These are phyloP conservation scores for Hymenotorrendiella dingleyae DNA, from an alignment of 2,329 filamentous ascomycete species.

Conservation along the genomic window DNA sequence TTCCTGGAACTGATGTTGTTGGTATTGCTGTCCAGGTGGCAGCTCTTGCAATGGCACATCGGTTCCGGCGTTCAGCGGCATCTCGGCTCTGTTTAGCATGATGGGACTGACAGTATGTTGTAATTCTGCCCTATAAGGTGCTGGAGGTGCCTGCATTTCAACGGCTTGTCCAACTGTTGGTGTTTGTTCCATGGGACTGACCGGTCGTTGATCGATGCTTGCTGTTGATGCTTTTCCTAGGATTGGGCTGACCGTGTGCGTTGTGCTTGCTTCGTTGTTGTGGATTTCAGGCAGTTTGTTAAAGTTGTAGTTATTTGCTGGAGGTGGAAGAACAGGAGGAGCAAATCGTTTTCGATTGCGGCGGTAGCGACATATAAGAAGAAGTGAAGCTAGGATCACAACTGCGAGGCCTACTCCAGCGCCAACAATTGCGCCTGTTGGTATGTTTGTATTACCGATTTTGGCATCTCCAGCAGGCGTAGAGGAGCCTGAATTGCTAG, in stretches of 20 bases:
- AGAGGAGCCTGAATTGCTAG: not conserved
- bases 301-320: not conserved
- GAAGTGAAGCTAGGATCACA: constrained; percentile 6
- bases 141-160: constrained; percentile 2
- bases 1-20: too few relatives aligned
- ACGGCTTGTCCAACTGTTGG: not conserved
- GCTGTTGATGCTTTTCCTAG: not conserved
- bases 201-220: not conserved
- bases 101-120: not conserved
- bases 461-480: not conserved
- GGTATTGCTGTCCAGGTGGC: constrained; percentile 3
- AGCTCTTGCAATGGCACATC: constrained; percentile 3
- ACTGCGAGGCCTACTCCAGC: constrained; percentile 4
- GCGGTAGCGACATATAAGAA: constrained; percentile 10
- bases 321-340: not conserved
- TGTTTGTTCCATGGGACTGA: constrained; percentile 1
- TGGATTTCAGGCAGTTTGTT: not conserved
- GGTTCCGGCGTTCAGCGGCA: not conserved
- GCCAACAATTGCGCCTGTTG: constrained; percentile 13
- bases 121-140: constrained; percentile 1
- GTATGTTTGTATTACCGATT: constrained; percentile 1
- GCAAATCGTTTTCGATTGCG: not conserved
- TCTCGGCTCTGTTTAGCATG: not conserved
- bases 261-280: not conserved
- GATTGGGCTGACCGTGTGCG: not conserved